Percentiles rank a stretch among this genome's conserved stretches.
These are phyloP conservation scores for Fallopia convolvulus DNA, from an alignment of 148 eudicot genomes.

Conservation along the genomic window DNA sequence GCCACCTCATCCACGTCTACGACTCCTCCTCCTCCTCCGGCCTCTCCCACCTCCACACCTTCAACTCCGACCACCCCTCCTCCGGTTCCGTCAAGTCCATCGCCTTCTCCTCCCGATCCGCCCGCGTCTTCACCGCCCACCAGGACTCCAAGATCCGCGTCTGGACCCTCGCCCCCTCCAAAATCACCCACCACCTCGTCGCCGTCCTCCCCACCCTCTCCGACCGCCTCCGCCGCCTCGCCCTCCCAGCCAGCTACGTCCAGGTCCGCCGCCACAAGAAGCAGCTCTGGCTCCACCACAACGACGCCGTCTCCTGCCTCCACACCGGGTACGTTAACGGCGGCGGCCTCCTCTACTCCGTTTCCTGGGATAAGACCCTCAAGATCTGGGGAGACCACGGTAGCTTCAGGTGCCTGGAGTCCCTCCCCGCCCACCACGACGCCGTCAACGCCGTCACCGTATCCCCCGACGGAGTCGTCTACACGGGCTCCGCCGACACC, in stretches of 20 bases:
- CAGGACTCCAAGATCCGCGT: slow-evolving; percentile 67
- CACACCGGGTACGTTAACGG: neutral
- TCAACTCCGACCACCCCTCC: slow-evolving; percentile 16
- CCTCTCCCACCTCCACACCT: slow-evolving; percentile 26
- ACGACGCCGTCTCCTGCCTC: slow-evolving; percentile 78
- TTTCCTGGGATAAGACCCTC: slow-evolving; percentile 69
- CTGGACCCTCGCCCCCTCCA: slow-evolving; percentile 30
- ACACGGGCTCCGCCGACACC: slow-evolving; percentile 62
- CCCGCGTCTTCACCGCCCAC: slow-evolving; percentile 46
- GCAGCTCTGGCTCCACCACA: slow-evolving; percentile 63
- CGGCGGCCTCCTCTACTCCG: slow-evolving; percentile 33
- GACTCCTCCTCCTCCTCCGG: slow-evolving; percentile 20
- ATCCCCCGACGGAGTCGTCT: slow-evolving; percentile 38
- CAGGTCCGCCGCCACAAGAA: slow-evolving; percentile 54
- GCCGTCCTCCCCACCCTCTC: slow-evolving; percentile 48
- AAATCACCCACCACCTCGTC: slow-evolving; percentile 17
- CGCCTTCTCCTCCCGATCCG: slow-evolving; percentile 16
- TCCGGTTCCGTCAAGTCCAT: slow-evolving; percentile 47
- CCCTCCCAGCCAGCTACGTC: slow-evolving; percentile 60
- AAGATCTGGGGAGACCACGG: slow-evolving; percentile 42
- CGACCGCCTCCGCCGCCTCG: slow-evolving; percentile 38
- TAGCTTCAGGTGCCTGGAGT: slow-evolving; percentile 31
- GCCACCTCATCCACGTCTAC: slow-evolving; percentile 39
- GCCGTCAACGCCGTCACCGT: slow-evolving; percentile 57
- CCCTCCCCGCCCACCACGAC: slow-evolving; percentile 54